phyloP scores from a whole-genome alignment of 108 stramenopile genomes.

The Cyclotella cryptica region DNA sequence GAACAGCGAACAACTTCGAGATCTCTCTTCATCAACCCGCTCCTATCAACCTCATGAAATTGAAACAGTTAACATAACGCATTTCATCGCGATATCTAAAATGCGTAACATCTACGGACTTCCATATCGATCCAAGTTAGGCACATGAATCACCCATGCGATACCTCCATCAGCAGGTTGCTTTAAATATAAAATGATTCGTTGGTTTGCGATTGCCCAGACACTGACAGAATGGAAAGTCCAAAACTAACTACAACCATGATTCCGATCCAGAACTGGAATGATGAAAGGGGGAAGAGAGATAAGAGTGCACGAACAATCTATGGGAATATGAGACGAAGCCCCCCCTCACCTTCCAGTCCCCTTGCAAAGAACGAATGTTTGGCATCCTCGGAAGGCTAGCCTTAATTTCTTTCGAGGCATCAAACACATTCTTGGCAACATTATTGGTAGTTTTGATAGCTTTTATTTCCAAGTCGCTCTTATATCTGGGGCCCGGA shows the following conservation, averaged over 20 bases:
- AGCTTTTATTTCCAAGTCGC: constrained; percentile 38
- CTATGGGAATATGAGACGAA: not conserved
- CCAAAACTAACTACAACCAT: constrained; percentile 45
- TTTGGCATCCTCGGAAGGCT: constrained; percentile 26
- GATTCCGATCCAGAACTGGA: constrained; percentile 50
- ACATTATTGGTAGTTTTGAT: constrained; percentile 45
- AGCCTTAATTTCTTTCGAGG: constrained; percentile 40
- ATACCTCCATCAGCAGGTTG: not conserved
- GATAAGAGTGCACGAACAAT: not conserved
- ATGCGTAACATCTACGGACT: too few relatives aligned
- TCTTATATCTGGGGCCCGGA: constrained; percentile 32
- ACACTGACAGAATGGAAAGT: constrained; percentile 35
- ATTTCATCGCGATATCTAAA: too few relatives aligned
- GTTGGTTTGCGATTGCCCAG: constrained; percentile 19
- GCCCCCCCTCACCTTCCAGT: constrained; percentile 27
- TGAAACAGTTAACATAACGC: too few relatives aligned
- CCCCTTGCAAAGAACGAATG: constrained; percentile 43
- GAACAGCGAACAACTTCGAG: too few relatives aligned
- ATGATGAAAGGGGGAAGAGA: not conserved
- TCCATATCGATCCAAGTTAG: too few relatives aligned
- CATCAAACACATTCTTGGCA: constrained; percentile 53
- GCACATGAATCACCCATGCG: too few relatives aligned
- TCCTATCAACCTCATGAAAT: too few relatives aligned
- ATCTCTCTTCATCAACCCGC: too few relatives aligned
- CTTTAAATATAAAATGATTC: constrained; percentile 50